Evolutionary conservation across 768 basidiomycete species (phyloP).

Genomic region (Lentinula detonsa): DNA sequence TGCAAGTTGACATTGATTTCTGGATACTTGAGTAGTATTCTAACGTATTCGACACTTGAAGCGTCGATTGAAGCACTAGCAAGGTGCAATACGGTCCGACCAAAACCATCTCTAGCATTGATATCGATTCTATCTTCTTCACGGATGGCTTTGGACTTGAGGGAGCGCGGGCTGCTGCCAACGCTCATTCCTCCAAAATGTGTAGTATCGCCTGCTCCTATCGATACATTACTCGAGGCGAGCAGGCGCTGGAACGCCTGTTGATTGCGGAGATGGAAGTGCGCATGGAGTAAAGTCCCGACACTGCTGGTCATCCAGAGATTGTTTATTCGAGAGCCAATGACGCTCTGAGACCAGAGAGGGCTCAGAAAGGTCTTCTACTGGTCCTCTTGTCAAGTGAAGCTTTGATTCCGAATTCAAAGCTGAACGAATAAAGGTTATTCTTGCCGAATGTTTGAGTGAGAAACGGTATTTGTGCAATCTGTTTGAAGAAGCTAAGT

Average conservation of each 20-base stretch:
- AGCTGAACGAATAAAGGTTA: background rate
- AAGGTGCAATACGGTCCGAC: slow-evolving; percentile 78
- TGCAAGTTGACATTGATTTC: slow-evolving; percentile 70
- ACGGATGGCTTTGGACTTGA: slow-evolving; percentile 51
- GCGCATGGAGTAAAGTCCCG: slow-evolving; percentile 62
- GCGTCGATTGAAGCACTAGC: slow-evolving; percentile 61
- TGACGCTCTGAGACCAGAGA: slow-evolving; percentile 16
- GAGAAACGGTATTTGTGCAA: background rate
- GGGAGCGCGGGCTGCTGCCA: slow-evolving; percentile 38
- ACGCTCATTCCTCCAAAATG: slow-evolving; percentile 3
- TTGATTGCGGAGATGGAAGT: slow-evolving; percentile 64
- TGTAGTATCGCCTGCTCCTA: slow-evolving; percentile 13
- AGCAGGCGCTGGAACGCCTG: slow-evolving; percentile 75
- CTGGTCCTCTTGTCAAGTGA: background rate
- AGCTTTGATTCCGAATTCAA: background rate
- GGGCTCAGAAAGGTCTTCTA: background rate
- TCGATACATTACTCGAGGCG: slow-evolving; percentile 37
- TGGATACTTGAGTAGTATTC: slow-evolving; percentile 70
- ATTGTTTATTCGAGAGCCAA: background rate
- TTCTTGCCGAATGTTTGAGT: background rate
- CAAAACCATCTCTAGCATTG: slow-evolving; percentile 67
- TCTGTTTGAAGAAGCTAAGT: too few relatives aligned
- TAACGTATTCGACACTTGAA: slow-evolving; percentile 68
- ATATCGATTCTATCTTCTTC: slow-evolving; percentile 38
- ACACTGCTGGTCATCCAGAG: slow-evolving; percentile 46